Evolutionary conservation across 2,329 filamentous ascomycete genomes (phyloP), one percentile per base, ranked within the genome.

Genomic region (Neurospora crassa): DNA sequence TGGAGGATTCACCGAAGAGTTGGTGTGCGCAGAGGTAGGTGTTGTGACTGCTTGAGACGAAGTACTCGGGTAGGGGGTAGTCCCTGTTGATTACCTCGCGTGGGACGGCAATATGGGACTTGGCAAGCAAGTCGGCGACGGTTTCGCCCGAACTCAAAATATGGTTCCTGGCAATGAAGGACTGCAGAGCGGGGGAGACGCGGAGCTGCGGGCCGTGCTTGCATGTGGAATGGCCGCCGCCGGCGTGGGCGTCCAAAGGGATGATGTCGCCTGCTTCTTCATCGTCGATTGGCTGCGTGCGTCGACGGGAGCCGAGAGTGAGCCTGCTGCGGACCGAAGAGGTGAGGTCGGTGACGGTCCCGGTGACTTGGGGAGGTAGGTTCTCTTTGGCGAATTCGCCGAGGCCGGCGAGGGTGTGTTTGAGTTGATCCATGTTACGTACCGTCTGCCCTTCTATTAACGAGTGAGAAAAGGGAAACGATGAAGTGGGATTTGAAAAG

Each of bases 41-140:
- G 79, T 92, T 92, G 81, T 92, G 90, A 74, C 88, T n/a, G n/a
- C n/a, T 91, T 4, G 89, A 91, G 80, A 92, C 88, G 76, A 89
- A 92, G 79, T 92, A 92, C 74, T 91, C 89, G 1, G 89, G 86
- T 29, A 92, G 80, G 0, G 89, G 86, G 74, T 88, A 83, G 12
- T 84, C 87, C 71, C 87, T 82, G 76, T 90, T 87, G 10, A 85
- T 0, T 83, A 84, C 40, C 10, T 20, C 68, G 4, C 12, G 16
- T 1, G 69, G 53, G 1, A 67, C 53, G 16, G 16, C 2, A 6
- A 63, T 63, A 3, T 90, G 87, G 41, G 86, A 84, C 74, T 83
- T 86, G 72, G 85, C 82, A 7, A 91, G 81, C 18, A 91, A 79
- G 2, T 82, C 80, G 29, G 86, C 71, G 3, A 80, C 83, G 20